These are phyloP conservation scores for Gilbertella persicaria DNA, from an alignment of 371 early-diverging fungal genomes.

Conservation along the genomic window DNA sequence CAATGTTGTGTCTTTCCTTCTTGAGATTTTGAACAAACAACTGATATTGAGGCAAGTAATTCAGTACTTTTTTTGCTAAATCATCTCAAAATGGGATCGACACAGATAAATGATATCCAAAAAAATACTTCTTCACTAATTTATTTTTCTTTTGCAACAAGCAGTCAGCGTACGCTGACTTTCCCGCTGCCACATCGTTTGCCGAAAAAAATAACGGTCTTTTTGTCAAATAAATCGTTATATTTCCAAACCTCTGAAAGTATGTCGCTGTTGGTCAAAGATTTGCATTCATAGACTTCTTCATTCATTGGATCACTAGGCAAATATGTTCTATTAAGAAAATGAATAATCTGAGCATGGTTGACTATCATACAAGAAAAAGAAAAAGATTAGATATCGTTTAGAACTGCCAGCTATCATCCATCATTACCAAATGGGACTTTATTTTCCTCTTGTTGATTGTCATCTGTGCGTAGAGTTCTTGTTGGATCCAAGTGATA, in stretches of 20 bases:
- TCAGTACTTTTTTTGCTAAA: slow-evolving; percentile 22
- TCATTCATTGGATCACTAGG: background rate
- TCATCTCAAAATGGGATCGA: slow-evolving; percentile 22
- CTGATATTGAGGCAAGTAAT: slow-evolving; percentile 26
- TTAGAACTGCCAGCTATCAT: background rate
- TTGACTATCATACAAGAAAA: background rate
- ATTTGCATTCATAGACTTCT: slow-evolving; percentile 1
- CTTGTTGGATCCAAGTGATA: slow-evolving; percentile 22
- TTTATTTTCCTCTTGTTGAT: background rate
- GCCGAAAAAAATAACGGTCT: slow-evolving; percentile 14
- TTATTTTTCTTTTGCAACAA: slow-evolving; percentile 25
- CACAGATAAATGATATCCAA: slow-evolving; percentile 24
- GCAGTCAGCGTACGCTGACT: slow-evolving; percentile 22
- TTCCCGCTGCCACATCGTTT: slow-evolving; percentile 17
- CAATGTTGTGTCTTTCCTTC: slow-evolving; percentile 20
- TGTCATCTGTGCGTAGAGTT: slow-evolving; percentile 16
- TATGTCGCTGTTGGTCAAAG: slow-evolving; percentile 1
- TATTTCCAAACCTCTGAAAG: background rate
- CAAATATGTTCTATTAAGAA: background rate
- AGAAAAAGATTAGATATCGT: slow-evolving; percentile 1
- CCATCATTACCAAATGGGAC: slow-evolving; percentile 11
- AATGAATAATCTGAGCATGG: background rate
- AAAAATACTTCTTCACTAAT: slow-evolving; percentile 23
- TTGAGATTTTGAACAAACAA: slow-evolving; percentile 20
- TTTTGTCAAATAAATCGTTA: slow-evolving; percentile 16